A percentile compares a stretch with the other conserved stretches of the same genome.
These are phyloP conservation scores for Auricularia heimuer DNA, from an alignment of 768 basidiomycete species.

Conservation along the genomic window DNA sequence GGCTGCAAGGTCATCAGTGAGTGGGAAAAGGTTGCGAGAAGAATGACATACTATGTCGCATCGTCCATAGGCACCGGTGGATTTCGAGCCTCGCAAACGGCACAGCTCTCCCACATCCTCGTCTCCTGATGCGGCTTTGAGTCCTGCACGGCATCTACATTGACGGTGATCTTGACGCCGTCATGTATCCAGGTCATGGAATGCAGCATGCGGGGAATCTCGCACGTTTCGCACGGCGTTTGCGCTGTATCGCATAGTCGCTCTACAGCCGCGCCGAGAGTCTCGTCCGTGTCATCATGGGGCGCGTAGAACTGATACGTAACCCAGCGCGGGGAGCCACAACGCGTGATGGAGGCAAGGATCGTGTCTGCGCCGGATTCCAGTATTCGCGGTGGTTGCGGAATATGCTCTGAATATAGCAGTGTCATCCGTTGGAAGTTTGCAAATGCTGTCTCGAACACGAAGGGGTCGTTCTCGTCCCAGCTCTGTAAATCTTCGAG, in stretches of 20 bases:
- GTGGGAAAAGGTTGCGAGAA: background rate
- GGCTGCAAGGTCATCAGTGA: slow-evolving; percentile 20
- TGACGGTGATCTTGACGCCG: slow-evolving; percentile 20
- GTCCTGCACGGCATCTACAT: slow-evolving; percentile 8
- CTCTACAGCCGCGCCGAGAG: slow-evolving; percentile 8
- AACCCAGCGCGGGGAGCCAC: slow-evolving; percentile 38
- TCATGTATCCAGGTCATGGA: slow-evolving; percentile 34
- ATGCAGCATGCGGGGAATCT: slow-evolving; percentile 31
- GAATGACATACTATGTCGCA: slow-evolving; percentile 40
- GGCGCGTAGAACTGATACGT: slow-evolving; percentile 43
- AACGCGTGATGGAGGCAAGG: slow-evolving; percentile 20
- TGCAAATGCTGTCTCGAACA: slow-evolving; percentile 31
- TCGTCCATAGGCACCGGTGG: slow-evolving; percentile 29
- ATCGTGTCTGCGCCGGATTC: slow-evolving; percentile 12
- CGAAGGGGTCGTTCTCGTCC: slow-evolving; percentile 34
- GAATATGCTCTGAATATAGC: slow-evolving; percentile 35
- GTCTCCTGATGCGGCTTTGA: slow-evolving; percentile 19
- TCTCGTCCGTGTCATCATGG: slow-evolving; percentile 17
- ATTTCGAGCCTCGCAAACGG: slow-evolving; percentile 33
- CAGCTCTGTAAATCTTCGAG: slow-evolving; percentile 50
- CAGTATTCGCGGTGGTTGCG: slow-evolving; percentile 1
- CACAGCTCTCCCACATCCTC: slow-evolving; percentile 42
- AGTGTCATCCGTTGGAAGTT: slow-evolving; percentile 53
- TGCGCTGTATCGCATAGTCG: slow-evolving; percentile 4
- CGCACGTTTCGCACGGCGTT: slow-evolving; percentile 17